These are phyloP conservation scores for Ambrosiella cleistominuta DNA, from an alignment of 2,329 filamentous ascomycete species.

Conservation along the genomic window DNA sequence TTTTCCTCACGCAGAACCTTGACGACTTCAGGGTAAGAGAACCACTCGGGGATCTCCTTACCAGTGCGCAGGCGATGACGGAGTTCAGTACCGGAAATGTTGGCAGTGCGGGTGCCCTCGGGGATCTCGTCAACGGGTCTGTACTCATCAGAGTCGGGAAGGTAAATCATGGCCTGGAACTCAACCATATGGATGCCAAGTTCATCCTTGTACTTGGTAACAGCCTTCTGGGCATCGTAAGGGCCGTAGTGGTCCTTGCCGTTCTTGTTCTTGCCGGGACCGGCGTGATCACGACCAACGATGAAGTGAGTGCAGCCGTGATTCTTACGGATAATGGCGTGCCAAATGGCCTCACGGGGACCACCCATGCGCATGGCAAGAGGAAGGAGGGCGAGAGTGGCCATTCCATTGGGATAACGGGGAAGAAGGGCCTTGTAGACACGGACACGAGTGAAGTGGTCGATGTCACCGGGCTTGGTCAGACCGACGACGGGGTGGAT, in stretches of 20 bases:
- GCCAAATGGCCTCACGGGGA: constrained; percentile 96
- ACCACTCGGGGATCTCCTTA: constrained; percentile 95
- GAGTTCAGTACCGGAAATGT: constrained; percentile 81
- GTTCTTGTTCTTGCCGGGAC: constrained; percentile 94
- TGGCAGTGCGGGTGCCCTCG: constrained; percentile 65
- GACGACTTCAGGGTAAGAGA: constrained; percentile 98
- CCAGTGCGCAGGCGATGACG: constrained; percentile 79
- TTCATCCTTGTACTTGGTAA: constrained; percentile 92
- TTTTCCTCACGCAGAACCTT: constrained; percentile 91
- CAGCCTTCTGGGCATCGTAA: constrained; percentile 89
- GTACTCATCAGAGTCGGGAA: constrained; percentile 95
- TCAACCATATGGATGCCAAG: constrained; percentile 97
- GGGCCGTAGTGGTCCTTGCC: constrained; percentile 95
- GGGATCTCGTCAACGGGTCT: constrained; percentile 79
- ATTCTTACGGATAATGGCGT: constrained; percentile 99
- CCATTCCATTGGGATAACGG: constrained; percentile 98
- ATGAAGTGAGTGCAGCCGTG: constrained; percentile 99
- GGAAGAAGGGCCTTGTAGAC: constrained; percentile 95
- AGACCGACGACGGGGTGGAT: constrained; percentile 97
- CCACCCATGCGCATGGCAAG: constrained; percentile 99
- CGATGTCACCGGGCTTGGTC: constrained; percentile 97
- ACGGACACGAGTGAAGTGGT: constrained; percentile 97
- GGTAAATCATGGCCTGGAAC: constrained; percentile 99
- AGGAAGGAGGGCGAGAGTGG: constrained; percentile 81
- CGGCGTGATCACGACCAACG: constrained; percentile 93